A percentile compares a stretch with the other conserved stretches of the same genome.
These are phyloP conservation scores for Taphrina confusa DNA, from an alignment of 1,139 yeast species.

Conservation along the genomic window DNA sequence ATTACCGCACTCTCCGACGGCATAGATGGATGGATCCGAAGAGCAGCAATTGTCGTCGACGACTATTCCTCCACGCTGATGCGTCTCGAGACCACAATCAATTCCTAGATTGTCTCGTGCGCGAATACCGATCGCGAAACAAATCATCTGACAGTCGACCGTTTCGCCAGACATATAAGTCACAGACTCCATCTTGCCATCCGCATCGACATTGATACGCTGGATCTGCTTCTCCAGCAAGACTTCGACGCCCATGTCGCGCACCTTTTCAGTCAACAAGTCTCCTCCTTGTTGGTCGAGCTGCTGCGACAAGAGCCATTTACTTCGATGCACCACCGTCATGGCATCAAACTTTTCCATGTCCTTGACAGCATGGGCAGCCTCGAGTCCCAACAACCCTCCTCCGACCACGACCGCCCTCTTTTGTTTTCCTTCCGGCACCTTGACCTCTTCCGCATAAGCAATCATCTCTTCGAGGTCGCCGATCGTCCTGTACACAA, in stretches of 20 bases:
- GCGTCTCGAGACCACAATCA: constrained; percentile 41
- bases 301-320: constrained; percentile 47
- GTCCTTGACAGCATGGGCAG: constrained; percentile 47
- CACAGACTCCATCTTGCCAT: constrained; percentile 42
- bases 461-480: constrained; percentile 45
- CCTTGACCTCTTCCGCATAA: constrained; percentile 41
- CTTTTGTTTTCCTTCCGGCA: constrained; percentile 37
- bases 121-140: constrained; percentile 47
- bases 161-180: constrained; percentile 43
- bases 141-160: constrained; percentile 45
- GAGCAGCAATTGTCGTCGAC: constrained; percentile 44
- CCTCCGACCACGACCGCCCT: constrained; percentile 48
- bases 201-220: constrained; percentile 43
- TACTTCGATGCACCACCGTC: constrained; percentile 46
- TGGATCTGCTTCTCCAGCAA: constrained; percentile 40
- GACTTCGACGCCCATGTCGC: constrained; percentile 45
- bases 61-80: constrained; percentile 45
- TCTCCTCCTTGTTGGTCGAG: constrained; percentile 47
- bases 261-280: constrained; percentile 44
- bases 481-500: constrained; percentile 47
- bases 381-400: constrained; percentile 47
- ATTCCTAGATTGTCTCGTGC: constrained; percentile 47
- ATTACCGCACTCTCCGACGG: constrained; percentile 48
- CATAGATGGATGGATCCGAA: constrained; percentile 44
- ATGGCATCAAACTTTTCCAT: constrained; percentile 44